Conservation (phyloP, 2,329 filamentous ascomycete species). For the Sclerotinia borealis region DNA sequence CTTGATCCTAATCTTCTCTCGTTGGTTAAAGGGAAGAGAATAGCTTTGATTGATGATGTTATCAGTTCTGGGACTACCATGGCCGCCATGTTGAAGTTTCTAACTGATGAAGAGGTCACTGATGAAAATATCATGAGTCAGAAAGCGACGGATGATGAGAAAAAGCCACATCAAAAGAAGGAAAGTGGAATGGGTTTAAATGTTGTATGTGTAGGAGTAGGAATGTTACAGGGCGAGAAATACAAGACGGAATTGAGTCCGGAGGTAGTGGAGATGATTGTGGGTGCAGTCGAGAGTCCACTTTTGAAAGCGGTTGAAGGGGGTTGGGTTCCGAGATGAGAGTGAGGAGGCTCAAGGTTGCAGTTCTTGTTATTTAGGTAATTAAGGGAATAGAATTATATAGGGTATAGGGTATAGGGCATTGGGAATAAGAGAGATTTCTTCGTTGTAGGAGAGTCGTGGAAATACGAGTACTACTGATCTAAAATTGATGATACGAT, state of each 20-base stretch:
- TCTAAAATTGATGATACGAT: too few species aligned
- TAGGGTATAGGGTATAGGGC: too few species aligned
- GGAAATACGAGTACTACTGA: too few species aligned
- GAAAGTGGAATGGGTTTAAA: neutral
- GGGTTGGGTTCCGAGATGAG: neutral
- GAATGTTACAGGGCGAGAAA: neutral
- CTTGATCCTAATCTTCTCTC: constrained; percentile 1
- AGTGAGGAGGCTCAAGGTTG: neutral
- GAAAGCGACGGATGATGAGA: neutral
- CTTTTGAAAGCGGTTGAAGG: neutral
- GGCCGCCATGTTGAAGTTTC: neutral
- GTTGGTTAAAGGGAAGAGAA: neutral
- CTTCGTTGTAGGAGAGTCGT: too few species aligned
- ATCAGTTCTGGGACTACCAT: neutral
- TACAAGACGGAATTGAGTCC: neutral
- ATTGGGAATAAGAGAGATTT: too few species aligned
- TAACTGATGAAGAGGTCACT: neutral
- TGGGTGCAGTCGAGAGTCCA: neutral
- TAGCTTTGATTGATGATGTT: constrained; percentile 2
- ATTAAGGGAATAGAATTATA: too few species aligned
- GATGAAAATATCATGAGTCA: neutral
- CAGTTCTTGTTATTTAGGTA: too few species aligned
- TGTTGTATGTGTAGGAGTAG: neutral
- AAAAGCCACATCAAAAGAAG: neutral
- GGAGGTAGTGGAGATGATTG: neutral